Conservation (phyloP, 2,329 filamentous ascomycete genomes). For the Aspergillus fischeri region DNA sequence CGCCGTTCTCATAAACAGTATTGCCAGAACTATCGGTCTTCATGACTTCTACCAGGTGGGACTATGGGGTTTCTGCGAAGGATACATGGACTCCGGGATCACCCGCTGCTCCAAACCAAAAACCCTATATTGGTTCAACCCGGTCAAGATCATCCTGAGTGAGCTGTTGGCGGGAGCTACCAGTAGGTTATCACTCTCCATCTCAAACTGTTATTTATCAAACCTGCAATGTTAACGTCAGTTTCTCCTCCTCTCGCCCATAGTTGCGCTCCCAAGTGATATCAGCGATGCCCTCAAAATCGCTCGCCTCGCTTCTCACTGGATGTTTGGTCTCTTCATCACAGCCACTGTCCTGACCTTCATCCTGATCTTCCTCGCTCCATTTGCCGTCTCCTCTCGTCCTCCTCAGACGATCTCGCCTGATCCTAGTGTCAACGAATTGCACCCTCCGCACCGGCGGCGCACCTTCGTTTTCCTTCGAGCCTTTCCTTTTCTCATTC, state of each 20-base stretch:
- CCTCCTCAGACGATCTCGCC: constrained; percentile 30
- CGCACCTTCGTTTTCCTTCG: constrained; percentile 39
- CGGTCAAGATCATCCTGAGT: constrained; percentile 71
- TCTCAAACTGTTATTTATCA: background rate
- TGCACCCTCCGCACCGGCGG: constrained; percentile 32
- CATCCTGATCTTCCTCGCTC: constrained; percentile 64
- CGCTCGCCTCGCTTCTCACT: constrained; percentile 68
- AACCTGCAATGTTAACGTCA: background rate
- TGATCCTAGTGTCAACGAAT: constrained; percentile 22
- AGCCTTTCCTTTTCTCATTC: constrained; percentile 63
- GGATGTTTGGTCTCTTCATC: constrained; percentile 90
- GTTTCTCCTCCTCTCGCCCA: background rate
- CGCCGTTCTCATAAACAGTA: constrained; percentile 74
- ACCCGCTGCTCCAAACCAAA: constrained; percentile 69
- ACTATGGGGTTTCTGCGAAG: constrained; percentile 89
- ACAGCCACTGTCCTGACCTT: constrained; percentile 66
- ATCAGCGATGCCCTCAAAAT: constrained; percentile 70
- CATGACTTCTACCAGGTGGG: constrained; percentile 95
- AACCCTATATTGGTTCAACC: constrained; percentile 85
- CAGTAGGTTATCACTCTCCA: constrained; percentile 45
- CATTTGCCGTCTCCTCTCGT: constrained; percentile 45
- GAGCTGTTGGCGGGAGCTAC: constrained; percentile 78
- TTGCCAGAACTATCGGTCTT: constrained; percentile 78
- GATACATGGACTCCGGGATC: constrained; percentile 65
- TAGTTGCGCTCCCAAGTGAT: constrained; percentile 70